Evolutionary conservation across 176 grass and related monocot species (phyloP).

Genomic region (Cenchrus purpureus): DNA sequence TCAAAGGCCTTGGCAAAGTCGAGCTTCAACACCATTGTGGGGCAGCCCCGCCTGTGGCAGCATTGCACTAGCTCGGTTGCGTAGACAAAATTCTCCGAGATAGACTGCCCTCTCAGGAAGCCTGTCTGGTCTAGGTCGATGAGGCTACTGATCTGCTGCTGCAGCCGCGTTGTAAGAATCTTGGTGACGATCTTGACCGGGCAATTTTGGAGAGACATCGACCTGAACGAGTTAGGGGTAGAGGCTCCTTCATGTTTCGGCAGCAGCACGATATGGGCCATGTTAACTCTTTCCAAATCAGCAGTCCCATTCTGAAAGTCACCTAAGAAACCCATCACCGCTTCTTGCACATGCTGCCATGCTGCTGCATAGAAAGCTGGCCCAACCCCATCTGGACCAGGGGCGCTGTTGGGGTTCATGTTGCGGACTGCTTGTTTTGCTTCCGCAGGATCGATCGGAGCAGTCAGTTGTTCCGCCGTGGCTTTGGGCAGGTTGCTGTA

Average conservation of each 20-base stretch:
- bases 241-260: no score
- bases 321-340: background rate
- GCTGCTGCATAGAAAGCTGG: background rate
- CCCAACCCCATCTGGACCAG: background rate
- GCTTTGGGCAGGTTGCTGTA: no score
- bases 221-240: background rate
- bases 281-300: rapidly evolving
- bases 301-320: background rate
- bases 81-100: background rate
- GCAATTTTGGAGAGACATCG: background rate
- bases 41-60: background rate
- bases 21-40: no score
- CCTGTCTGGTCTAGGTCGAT: background rate
- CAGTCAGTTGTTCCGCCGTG: rapidly evolving
- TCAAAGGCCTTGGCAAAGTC: no score
- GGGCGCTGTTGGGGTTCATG: background rate
- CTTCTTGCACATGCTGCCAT: background rate
- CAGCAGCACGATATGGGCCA: no score
- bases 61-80: background rate
- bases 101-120: background rate
- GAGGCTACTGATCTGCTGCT: background rate
- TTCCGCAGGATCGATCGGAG: no score
- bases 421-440: no score
- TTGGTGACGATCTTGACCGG: background rate
- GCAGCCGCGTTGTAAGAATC: background rate